Evolutionary conservation across 78 protist species (phyloP), one percentile per base, ranked within the genome.

Genomic region (Anaeramoeba flamelloides): DNA sequence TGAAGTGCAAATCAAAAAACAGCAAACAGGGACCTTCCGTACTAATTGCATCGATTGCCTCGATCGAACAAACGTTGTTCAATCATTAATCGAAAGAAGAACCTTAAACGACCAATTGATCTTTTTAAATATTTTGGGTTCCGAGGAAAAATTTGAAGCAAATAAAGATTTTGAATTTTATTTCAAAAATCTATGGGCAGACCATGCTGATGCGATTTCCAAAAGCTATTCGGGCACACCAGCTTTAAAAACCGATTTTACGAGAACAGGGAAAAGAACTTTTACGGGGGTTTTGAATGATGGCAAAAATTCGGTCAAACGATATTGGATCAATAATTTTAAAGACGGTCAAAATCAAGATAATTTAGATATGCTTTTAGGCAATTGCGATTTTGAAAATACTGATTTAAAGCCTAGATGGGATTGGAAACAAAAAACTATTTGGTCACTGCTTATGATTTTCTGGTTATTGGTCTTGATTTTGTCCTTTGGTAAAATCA

Each of bases 1-100:
- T 12, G 34, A 3, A 4, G 75, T 2, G 3, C 8, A 77, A 2
- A 8, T 4, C 32, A 40, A 82, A 38, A 82, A 76, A 0, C n/a
- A n/a, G 36, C 93, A 90, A 36, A 75, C 87, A 1, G 90, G 90
- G 2, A 79, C 82, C 30, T 34, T 94, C 36, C 83, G 97, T 38
- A 89, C 92, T 0, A 94, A 94, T 79, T 94, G 98, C 74, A 87
- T 93, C 33, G 98, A 94, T 80, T 91, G 94, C 79, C 78, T 94
- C 0, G 98, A 94, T 38, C 64, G 98, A 3, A 94, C 98, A 22
- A 94, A 94, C 40, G 97, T 94, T 2, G 92, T 87, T 0, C 95
- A 94, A 82, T 3, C 80, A 36, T 40, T 87, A 37, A 36, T 92
- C 2, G 91, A 8, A 53, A 53, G 69, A 53, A 53, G 69, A 53